Evolutionary conservation across 2,329 filamentous ascomycete species (phyloP).

Genomic region (Monosporascus ibericus): DNA sequence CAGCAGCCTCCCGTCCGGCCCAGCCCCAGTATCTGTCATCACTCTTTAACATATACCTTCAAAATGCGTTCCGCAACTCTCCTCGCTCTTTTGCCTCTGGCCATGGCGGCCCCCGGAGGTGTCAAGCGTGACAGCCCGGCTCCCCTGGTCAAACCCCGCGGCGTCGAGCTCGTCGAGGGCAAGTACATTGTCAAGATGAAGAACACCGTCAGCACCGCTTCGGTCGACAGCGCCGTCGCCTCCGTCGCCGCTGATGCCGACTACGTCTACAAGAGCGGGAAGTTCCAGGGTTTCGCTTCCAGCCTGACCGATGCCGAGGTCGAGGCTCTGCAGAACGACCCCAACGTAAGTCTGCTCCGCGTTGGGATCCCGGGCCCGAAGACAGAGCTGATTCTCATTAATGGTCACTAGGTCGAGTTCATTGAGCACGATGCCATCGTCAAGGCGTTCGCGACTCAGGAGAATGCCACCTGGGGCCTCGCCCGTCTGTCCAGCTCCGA

Average conservation of each 20-base stretch:
- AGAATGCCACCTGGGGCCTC: conserved; percentile 14
- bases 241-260: conserved; percentile 24
- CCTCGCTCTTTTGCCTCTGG: conserved; percentile 23
- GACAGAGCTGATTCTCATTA: background rate
- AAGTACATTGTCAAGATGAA: conserved; percentile 42
- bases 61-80: conserved; percentile 23
- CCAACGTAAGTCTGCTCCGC: conserved; percentile 28
- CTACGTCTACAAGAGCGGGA: conserved; percentile 23
- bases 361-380: background rate
- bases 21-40: conserved; percentile 1
- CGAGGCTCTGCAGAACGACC: conserved; percentile 30
- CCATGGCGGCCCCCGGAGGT: conserved; percentile 21
- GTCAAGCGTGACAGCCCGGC: conserved; percentile 20
- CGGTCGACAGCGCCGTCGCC: conserved; percentile 17
- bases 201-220: conserved; percentile 19
- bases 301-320: conserved; percentile 37
- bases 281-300: conserved; percentile 36
- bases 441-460: conserved; percentile 19
- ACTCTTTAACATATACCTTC: conserved; percentile 2
- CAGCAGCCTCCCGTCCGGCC: conserved; percentile 3
- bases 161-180: conserved; percentile 23
- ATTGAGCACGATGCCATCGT: conserved; percentile 27
- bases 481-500: conserved; percentile 14
- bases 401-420: conserved; percentile 22
- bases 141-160: conserved; percentile 21